These are phyloP conservation scores for Fusarium goolgardi DNA, from an alignment of 2,329 filamentous ascomycete genomes.

Conservation along the genomic window DNA sequence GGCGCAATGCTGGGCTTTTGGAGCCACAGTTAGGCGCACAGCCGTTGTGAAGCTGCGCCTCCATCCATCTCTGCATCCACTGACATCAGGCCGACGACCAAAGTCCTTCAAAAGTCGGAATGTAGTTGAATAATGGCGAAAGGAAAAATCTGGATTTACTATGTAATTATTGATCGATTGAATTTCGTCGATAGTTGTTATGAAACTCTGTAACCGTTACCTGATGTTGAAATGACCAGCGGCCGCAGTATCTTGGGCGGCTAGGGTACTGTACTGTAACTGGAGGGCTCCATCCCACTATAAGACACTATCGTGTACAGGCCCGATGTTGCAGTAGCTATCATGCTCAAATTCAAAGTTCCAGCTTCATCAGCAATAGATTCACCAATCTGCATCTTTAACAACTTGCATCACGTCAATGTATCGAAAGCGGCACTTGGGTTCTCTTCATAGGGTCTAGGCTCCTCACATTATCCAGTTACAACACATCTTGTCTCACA, in stretches of 20 bases:
- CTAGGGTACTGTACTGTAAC: background rate
- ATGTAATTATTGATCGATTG: background rate
- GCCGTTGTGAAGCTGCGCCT: constrained; percentile 30
- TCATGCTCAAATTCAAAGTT: constrained; percentile 1
- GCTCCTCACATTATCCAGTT: constrained; percentile 27
- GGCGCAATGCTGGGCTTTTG: constrained; percentile 17
- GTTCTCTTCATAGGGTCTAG: background rate
- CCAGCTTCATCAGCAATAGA: constrained; percentile 2
- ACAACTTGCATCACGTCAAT: constrained; percentile 15
- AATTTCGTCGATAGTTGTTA: background rate
- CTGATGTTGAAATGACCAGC: background rate
- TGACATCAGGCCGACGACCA: constrained; percentile 7
- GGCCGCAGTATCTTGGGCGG: background rate
- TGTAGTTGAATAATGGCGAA: background rate
- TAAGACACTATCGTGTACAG: background rate
- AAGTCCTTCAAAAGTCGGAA: background rate
- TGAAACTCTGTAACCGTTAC: background rate
- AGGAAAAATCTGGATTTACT: background rate
- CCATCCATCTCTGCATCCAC: constrained; percentile 25
- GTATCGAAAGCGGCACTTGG: constrained; percentile 15
- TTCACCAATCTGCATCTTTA: background rate
- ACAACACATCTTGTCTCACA: constrained; percentile 20
- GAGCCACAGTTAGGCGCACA: constrained; percentile 31
- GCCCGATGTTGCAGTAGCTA: background rate
- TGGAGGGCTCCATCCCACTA: background rate